phyloP scores from a whole-genome alignment of 2,329 filamentous ascomycete species.

The Shiraia sp. region DNA sequence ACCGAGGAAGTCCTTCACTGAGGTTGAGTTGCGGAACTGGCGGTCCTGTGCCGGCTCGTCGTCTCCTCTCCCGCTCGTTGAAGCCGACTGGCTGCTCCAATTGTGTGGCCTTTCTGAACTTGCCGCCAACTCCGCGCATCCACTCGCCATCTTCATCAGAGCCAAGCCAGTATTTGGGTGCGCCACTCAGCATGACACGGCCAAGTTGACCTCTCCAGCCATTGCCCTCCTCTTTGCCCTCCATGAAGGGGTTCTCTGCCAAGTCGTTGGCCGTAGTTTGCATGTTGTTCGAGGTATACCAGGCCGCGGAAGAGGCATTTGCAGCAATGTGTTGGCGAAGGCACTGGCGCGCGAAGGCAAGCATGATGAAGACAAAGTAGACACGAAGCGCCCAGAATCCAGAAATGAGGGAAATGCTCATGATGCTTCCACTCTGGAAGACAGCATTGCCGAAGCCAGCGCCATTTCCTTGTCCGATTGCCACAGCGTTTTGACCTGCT shows the following conservation, averaged over 20 bases:
- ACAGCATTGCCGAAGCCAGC: conserved; percentile 64
- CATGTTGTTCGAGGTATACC: conserved; percentile 42
- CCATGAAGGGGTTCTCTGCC: conserved; percentile 71
- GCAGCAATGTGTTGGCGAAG: conserved; percentile 68
- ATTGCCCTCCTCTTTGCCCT: conserved; percentile 71
- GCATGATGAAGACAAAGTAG: conserved; percentile 83
- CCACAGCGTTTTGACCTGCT: conserved; percentile 58
- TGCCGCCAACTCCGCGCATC: conserved; percentile 65
- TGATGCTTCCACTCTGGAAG: conserved; percentile 68
- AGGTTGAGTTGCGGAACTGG: conserved; percentile 44
- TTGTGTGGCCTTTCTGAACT: conserved; percentile 57
- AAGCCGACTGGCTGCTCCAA: conserved; percentile 50
- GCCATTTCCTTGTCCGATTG: conserved; percentile 47
- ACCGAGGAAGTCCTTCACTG: conserved; percentile 25
- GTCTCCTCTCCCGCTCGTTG: conserved; percentile 62
- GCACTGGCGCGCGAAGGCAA: conserved; percentile 79
- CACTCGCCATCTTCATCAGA: conserved; percentile 67
- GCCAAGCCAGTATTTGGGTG: conserved; percentile 80
- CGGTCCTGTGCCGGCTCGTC: conserved; percentile 65
- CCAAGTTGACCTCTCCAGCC: conserved; percentile 81
- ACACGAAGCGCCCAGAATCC: conserved; percentile 74
- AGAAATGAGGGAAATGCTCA: conserved; percentile 77
- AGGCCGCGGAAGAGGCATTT: conserved; percentile 49
- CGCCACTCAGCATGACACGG: conserved; percentile 74
- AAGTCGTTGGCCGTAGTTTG: conserved; percentile 50